phyloP scores from a whole-genome alignment of 2,329 filamentous ascomycete genomes.

The Penicillium sp. region DNA sequence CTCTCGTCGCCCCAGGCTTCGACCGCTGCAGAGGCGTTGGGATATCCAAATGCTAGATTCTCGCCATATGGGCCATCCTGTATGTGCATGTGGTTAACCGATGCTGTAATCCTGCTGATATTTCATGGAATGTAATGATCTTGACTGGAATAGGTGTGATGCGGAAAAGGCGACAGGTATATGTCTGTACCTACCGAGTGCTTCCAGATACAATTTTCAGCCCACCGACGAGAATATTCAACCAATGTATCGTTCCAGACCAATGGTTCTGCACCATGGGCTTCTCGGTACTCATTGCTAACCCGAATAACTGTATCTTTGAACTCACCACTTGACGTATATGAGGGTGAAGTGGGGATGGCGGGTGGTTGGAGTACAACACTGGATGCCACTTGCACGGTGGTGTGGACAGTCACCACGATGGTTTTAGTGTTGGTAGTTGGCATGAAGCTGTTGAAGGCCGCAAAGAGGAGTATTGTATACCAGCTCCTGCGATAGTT shows the following conservation, averaged over 20 bases:
- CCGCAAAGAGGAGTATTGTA: background rate
- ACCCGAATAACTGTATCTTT: constrained; percentile 60
- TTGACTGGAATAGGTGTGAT: too few relatives aligned
- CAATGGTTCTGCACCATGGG: constrained; percentile 62
- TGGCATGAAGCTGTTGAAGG: background rate
- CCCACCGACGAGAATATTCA: constrained; percentile 56
- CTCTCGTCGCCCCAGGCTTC: constrained; percentile 67
- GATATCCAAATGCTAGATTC: constrained; percentile 70
- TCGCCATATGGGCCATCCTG: constrained; percentile 68
- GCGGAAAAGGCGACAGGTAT: too few relatives aligned
- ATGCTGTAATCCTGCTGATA: too few relatives aligned
- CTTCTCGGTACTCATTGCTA: constrained; percentile 65
- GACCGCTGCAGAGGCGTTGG: constrained; percentile 60
- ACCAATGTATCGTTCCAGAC: constrained; percentile 67
- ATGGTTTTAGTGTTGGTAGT: constrained; percentile 1
- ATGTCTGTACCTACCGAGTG: constrained; percentile 38
- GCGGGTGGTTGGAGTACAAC: constrained; percentile 26
- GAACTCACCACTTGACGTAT: constrained; percentile 47
- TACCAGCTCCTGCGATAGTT: background rate
- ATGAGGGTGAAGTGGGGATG: constrained; percentile 38
- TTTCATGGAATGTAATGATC: too few relatives aligned
- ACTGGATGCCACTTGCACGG: constrained; percentile 16
- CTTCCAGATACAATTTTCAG: constrained; percentile 44
- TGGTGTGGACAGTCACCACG: constrained; percentile 10
- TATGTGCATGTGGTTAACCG: constrained; percentile 1